Percentiles rank a stretch among this genome's conserved stretches.
Conservation (phyloP, 768 basidiomycete species). For the Suillus alpinus region DNA sequence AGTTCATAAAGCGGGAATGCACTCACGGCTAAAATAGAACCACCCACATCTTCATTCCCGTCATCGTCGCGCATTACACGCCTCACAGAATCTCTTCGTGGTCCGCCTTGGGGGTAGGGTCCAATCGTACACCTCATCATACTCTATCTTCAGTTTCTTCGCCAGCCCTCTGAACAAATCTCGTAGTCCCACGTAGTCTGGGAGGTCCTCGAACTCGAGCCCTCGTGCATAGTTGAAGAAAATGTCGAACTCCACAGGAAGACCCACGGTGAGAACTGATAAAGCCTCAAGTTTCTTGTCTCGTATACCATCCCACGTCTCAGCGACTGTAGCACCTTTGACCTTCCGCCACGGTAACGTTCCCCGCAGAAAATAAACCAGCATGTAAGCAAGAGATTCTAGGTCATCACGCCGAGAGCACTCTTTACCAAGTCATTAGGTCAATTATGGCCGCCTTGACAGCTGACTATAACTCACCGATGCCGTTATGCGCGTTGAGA, state of each 20-base stretch:
- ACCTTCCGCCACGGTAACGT: conserved; percentile 78
- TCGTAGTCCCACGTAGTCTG: conserved; percentile 83
- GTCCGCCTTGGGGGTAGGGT: conserved; percentile 20
- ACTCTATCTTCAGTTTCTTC: conserved; percentile 26
- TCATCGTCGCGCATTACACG: conserved; percentile 25
- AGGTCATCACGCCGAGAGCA: conserved; percentile 77
- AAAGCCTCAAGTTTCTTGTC: conserved; percentile 69
- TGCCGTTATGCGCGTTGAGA: conserved; percentile 72
- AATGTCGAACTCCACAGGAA: conserved; percentile 80
- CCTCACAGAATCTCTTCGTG: conserved; percentile 30
- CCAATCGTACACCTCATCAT: conserved; percentile 46
- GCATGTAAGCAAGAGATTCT: conserved; percentile 79
- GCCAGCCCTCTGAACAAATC: conserved; percentile 51
- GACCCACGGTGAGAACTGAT: conserved; percentile 66
- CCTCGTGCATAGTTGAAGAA: conserved; percentile 76
- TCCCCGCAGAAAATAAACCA: conserved; percentile 77
- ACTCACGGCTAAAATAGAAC: not conserved
- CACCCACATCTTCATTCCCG: not conserved
- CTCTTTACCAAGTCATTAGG: conserved; percentile 38
- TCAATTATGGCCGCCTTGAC: not conserved
- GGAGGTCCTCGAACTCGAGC: conserved; percentile 84
- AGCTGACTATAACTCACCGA: conserved; percentile 43
- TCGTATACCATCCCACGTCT: conserved; percentile 76
- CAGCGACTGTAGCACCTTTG: conserved; percentile 60
- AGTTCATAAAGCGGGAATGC: not conserved